Evolutionary conservation across 768 basidiomycete genomes (phyloP), one percentile per base, ranked within the genome.

Genomic region (Trichaptum fuscoviolaceum): DNA sequence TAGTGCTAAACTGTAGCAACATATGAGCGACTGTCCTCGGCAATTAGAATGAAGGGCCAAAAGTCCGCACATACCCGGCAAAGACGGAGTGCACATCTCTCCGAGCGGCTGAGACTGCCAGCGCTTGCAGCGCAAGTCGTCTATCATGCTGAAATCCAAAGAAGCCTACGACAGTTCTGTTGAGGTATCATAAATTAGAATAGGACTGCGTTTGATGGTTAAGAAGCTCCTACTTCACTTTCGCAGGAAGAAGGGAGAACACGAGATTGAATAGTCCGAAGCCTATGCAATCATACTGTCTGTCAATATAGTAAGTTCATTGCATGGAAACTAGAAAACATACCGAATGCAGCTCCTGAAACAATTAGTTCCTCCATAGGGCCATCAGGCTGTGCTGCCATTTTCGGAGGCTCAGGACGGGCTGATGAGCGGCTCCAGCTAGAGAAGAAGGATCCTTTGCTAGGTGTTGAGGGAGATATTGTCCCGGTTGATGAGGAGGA

Each of bases 231-330:
- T 68, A 90, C 89, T 89, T 86, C 65, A 88, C 78, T 71, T 84
- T 87, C 68, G 86, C 86, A 20, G 92, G 92, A 17, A 93, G 76
- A 20, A 93, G 75, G 3, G 90, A 92, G 67, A 93, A 87, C 10
- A 92, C 87, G 61, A 93, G 82, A 72, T 93, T 93, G 77, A 93
- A 93, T 26, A 93, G 72, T 0, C 91, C 90, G 70, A 79, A 87
- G 0, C 85, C 82, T 79, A 65, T 27, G 18, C 63, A 35, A 26
- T 34, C 35, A 17, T 61, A 9, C 64, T 10, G 60, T 23, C 64
- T 10, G 60, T 23, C 3, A 52, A 12, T 2, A 15, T 2, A 12
- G 61, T 34, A 61, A 66, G 7, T 25, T 10, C 12, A 52, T 17
- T 20, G 20, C 25, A 65, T 59, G 42, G 42, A 36, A 64, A 15